Base-by-base conservation (phyloP, 805 yeast species). In the Priceomyces carsonii region DNA sequence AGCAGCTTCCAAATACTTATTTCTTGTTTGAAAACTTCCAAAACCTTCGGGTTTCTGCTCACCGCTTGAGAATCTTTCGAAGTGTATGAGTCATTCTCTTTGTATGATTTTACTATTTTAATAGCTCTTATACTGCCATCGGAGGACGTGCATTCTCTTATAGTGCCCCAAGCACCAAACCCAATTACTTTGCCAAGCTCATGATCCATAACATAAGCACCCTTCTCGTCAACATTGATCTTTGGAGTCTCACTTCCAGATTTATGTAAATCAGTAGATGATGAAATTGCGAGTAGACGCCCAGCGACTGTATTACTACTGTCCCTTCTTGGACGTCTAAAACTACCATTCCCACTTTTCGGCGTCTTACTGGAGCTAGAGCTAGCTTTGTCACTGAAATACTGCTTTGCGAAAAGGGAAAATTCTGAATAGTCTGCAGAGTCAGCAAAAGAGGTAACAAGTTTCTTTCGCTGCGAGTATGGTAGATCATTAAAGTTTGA, bases 151-250 rank as follows among this genome's bases (percentile, higher is more conserved):
- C 91, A 85, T 53, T 85, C 91, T 39, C 95, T 66, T 8, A 89
- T 82, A 18, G 82, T 73, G 8, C 96, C 95, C 84, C 93, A 90
- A 0, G 95, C 95, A 9, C 97, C 96, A 53, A 77, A 78, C 1
- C 96, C 96, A 42, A 88, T 81, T 8, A 82, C 73, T 46, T 79
- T 79, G 1, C 95, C 95, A 19, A 89, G 54, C 20, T 61, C 71
- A 45, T 79, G 78, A 10, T 77, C 80, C 63, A 82, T 45, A 1
- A 88, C 77, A 16, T 72, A 55, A 9, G 85, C 81, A 1, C 95
- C 95, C 40, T 74, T 77, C 38, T 82, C 87, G 47, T 80, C 85
- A 6, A 67, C 65, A 45, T 73, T 68, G 18, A 38, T 36, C 41
- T 67, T 53, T 24, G 65, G 64, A 14, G 44, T 40, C 18, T 25